Percentiles rank a stretch among this genome's conserved stretches.
phyloP scores from a whole-genome alignment of 768 basidiomycete genomes.

The Mycena filopes region DNA sequence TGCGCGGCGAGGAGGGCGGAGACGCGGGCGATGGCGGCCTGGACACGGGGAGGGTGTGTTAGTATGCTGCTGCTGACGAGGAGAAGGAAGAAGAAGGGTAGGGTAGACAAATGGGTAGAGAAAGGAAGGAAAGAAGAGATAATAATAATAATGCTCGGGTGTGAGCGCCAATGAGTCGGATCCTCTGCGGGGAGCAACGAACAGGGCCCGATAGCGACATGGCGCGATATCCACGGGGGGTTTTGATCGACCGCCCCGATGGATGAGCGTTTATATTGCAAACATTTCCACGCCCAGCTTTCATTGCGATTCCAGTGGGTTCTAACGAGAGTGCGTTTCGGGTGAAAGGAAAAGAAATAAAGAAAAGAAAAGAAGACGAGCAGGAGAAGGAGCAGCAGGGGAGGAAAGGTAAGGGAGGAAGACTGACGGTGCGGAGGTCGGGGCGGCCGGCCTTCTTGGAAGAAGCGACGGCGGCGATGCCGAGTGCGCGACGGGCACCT shows the following conservation, averaged over 20 bases:
- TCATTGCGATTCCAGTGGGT: conserved; percentile 88
- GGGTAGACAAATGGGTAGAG: conserved; percentile 30
- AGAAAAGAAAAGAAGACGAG: conserved; percentile 18
- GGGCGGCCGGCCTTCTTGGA: conserved; percentile 80
- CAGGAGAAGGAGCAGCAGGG: conserved; percentile 31
- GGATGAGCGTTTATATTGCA: conserved; percentile 75
- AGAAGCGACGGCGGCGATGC: conserved; percentile 63
- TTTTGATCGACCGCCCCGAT: conserved; percentile 68
- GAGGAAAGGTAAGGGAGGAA: conserved; percentile 12
- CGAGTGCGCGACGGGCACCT: conserved; percentile 75
- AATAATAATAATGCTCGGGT: conserved; percentile 39
- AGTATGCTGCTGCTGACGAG: conserved; percentile 40
- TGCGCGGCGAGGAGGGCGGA: conserved; percentile 78
- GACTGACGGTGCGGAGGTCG: conserved; percentile 82
- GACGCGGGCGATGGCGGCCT: conserved; percentile 83
- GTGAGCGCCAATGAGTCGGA: conserved; percentile 83
- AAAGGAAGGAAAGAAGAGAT: conserved; percentile 30
- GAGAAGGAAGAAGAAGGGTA: conserved; percentile 31
- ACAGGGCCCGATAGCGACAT: conserved; percentile 86
- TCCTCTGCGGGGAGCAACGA: conserved; percentile 64
- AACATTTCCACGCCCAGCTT: conserved; percentile 94
- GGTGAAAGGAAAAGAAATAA: neutral
- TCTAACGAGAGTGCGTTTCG: conserved; percentile 87
- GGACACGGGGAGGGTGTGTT: conserved; percentile 34
- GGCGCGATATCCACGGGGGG: conserved; percentile 63